These are phyloP conservation scores for Phoma sp. DNA, from an alignment of 2,329 filamentous ascomycete species.

Conservation along the genomic window DNA sequence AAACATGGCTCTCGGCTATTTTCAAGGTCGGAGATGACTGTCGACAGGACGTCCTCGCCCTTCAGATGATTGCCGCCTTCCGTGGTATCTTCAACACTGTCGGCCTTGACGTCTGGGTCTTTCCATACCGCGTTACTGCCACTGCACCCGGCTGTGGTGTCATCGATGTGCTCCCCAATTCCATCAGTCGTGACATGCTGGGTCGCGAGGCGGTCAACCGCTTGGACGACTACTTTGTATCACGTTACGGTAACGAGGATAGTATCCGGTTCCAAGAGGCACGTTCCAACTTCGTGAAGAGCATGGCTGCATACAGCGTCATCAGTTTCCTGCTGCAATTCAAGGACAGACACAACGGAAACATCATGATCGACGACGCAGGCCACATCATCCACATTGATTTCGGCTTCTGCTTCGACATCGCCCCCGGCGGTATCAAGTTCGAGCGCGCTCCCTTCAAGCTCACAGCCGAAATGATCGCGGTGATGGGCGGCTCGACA, in stretches of 20 bases:
- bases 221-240: conserved; percentile 96
- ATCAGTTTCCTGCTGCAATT: conserved; percentile 97
- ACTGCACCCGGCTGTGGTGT: conserved; percentile 97
- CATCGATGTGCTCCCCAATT: conserved; percentile 97
- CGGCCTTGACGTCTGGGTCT: conserved; percentile 94
- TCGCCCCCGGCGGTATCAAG: conserved; percentile 93
- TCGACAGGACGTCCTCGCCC: conserved; percentile 90
- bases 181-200: conserved; percentile 97
- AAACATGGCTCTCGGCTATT: conserved; percentile 99
- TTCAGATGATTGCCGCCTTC: conserved; percentile 98
- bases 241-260: conserved; percentile 96
- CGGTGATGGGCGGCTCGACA: conserved; percentile 90
- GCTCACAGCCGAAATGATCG: conserved; percentile 94
- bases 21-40: conserved; percentile 99
- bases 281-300: conserved; percentile 97
- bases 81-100: conserved; percentile 95
- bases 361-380: conserved; percentile 98
- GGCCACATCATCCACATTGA: conserved; percentile 99
- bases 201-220: conserved; percentile 97
- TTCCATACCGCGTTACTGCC: conserved; percentile 94
- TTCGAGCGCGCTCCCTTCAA: conserved; percentile 99
- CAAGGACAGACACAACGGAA: conserved; percentile 98
- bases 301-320: conserved; percentile 97
- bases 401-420: conserved; percentile 99
- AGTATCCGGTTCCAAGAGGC: conserved; percentile 94